A percentile compares a stretch with the other conserved stretches of the same genome.
Conservation (phyloP, 163 green algal species). For the Chlamydomonas reinhardtii region DNA sequence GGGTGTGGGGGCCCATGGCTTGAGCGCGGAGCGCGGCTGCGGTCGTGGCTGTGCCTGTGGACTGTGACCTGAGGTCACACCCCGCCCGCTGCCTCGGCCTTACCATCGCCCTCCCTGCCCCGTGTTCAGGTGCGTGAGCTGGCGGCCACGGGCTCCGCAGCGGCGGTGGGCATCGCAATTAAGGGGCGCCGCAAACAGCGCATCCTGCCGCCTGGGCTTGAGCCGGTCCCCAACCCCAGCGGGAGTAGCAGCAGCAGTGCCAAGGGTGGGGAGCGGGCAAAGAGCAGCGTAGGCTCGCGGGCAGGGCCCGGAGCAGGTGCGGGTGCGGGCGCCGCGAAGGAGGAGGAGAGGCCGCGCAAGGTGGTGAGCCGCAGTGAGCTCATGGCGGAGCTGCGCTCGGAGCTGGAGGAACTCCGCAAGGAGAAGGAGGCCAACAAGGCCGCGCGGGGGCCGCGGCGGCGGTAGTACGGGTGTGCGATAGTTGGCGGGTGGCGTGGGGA, state of each 20-base stretch:
- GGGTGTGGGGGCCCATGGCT: too few relatives aligned
- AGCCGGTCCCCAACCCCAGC: background rate
- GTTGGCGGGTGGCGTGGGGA: too few relatives aligned
- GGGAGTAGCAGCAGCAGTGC: background rate
- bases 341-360: too few relatives aligned
- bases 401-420: constrained; percentile 52
- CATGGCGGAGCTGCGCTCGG: constrained; percentile 43
- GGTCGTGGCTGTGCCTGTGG: too few relatives aligned
- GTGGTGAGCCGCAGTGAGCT: constrained; percentile 16
- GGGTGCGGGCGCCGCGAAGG: background rate
- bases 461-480: background rate
- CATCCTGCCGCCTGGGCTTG: background rate
- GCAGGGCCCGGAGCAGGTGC: background rate
- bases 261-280: background rate
- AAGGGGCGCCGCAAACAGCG: constrained; percentile 17
- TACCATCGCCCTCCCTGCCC: too few relatives aligned
- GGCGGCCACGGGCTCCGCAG: background rate
- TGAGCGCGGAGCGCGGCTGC: too few relatives aligned
- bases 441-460: constrained; percentile 4
- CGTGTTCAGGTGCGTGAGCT: background rate
- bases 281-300: background rate
- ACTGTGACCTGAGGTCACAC: too few relatives aligned
- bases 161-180: background rate
- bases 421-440: constrained; percentile 52
- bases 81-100: too few relatives aligned